Evolutionary conservation across 345 rosid species (phyloP).

Genomic region (Citrus reticulata): DNA sequence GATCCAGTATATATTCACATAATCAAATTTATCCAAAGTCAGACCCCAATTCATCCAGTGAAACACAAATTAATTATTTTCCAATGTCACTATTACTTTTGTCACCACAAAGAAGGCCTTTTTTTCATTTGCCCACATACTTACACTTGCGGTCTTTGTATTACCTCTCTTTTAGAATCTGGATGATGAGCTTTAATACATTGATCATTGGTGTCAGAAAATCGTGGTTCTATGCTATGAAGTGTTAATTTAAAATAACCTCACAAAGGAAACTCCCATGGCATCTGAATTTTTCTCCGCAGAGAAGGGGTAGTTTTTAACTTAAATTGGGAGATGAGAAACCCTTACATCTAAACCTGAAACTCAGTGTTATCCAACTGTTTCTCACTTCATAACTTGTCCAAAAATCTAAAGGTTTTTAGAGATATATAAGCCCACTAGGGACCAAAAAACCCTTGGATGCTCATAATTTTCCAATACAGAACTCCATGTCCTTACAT

Average conservation of each 20-base stretch:
- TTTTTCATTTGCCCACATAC: too few species aligned
- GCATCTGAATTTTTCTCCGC: neutral
- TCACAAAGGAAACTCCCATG: neutral
- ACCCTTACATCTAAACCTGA: neutral
- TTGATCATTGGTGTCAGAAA: too few species aligned
- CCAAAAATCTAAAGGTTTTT: neutral
- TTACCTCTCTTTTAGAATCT: neutral
- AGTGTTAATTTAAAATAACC: too few species aligned
- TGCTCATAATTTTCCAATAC: neutral
- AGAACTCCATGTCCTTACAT: neutral
- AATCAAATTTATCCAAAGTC: neutral
- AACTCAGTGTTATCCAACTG: too few species aligned
- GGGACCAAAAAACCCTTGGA: neutral
- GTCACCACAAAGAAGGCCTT: neutral
- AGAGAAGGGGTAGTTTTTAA: neutral
- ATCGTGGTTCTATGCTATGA: too few species aligned
- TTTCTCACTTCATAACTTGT: neutral
- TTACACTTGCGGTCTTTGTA: too few species aligned
- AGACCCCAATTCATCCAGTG: neutral
- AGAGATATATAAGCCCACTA: neutral
- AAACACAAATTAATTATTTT: too few species aligned
- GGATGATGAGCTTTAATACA: neutral
- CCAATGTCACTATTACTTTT: neutral
- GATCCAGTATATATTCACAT: neutral
- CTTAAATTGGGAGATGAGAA: neutral